Conservation (phyloP, 1,284 basidiomycete genomes). For the Rhodotorula sp. region DNA sequence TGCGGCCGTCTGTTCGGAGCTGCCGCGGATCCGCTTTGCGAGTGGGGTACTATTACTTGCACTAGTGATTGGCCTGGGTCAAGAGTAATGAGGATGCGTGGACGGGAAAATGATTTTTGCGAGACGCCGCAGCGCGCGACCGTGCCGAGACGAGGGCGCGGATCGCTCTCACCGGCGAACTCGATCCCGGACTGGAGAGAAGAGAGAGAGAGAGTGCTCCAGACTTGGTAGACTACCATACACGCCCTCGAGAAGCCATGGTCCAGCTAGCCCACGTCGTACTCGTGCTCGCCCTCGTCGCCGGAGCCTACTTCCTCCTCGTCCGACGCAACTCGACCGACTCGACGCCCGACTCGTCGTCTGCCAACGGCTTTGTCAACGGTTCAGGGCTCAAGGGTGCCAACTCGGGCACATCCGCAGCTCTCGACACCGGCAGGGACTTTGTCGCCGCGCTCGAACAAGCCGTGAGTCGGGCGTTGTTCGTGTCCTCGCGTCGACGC, state of each 20-base stretch:
- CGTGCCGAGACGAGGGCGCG: background rate
- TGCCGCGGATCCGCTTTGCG: background rate
- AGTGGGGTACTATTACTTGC: background rate
- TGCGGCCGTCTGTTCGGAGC: no score
- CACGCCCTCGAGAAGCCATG: background rate
- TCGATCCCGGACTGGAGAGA: no score
- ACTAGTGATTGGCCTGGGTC: no score
- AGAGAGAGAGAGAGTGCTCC: no score
- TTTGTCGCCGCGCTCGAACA: slow-evolving; percentile 87
- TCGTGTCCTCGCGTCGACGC: background rate
- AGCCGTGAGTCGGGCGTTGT: slow-evolving; percentile 60
- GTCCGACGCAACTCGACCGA: slow-evolving; percentile 53
- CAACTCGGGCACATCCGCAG: slow-evolving; percentile 57
- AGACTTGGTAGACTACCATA: no score
- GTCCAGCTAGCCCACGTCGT: slow-evolving; percentile 48
- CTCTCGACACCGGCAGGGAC: slow-evolving; percentile 72
- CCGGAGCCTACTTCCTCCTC: slow-evolving; percentile 75
- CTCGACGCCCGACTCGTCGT: slow-evolving; percentile 60
- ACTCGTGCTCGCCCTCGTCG: slow-evolving; percentile 65
- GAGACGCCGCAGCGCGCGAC: background rate
- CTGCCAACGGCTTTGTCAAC: slow-evolving; percentile 55
- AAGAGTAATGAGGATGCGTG: background rate
- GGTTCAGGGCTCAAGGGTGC: slow-evolving; percentile 20
- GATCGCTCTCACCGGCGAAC: no score
- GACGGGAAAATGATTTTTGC: slow-evolving; percentile 1